Base-by-base conservation (phyloP, 352 stramenopile species). In the Elongisporangium prolatum region DNA sequence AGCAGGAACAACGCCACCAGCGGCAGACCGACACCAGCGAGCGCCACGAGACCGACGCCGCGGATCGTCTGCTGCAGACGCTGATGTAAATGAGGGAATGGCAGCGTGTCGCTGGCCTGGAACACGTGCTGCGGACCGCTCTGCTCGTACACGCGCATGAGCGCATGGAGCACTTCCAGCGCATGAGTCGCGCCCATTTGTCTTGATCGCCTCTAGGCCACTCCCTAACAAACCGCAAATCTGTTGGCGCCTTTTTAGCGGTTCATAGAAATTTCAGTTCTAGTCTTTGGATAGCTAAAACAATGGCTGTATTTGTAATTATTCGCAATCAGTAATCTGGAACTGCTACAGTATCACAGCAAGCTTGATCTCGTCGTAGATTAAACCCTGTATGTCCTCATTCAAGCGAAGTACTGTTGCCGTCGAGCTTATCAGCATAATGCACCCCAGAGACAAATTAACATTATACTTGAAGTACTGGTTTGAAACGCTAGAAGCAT, bases 11-110 rank as follows among this genome's bases (percentile, higher is more conserved):
- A 54, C 18, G 64, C 16, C 11, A 72, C 14, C 34, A 86, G 56
- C 44, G 65, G 63, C 16, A 67, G 44, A 6, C 49, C 44, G 6
- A 75, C 61, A 0, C 60, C 53, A 3, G 51, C 48, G 0, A 68
- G 54, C 1, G 63, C 61, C 10, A 71, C 73, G 37, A 86, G 67
- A 40, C 68, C 64, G 37, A 80, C 70, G n/a, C 64, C 74, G 56
- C 72, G 74, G 28, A 84, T 53, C 21, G 72, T 72, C 48, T 84
- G 77, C 59, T 83, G 74, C 52, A 87, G 59, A 8, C 75, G 72
- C 64, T 81, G 77, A 61, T 87, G 77, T 10, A 87, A 51, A 22
- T 81, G 69, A 20, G 72, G 72, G 50, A 72, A 75, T 6, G 68
- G 74, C 2, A 64, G 56, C 56, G 51, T 24, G 7, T 37, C 22